Evolutionary conservation across 1,284 basidiomycete species (phyloP).

Genomic region (Ustilago bromivora): DNA sequence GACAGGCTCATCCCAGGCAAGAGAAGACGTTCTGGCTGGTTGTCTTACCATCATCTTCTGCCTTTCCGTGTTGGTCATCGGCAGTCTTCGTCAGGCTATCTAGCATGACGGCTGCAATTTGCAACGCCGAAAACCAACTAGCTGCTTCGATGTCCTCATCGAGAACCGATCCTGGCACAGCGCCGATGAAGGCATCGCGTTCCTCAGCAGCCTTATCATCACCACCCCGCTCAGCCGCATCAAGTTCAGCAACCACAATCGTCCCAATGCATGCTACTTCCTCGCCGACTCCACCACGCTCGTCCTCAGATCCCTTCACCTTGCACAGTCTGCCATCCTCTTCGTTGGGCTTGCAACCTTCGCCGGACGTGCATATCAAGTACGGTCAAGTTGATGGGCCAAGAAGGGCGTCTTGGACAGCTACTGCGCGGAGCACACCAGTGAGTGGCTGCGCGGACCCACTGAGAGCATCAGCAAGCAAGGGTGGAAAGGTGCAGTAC

Average conservation of each 20-base stretch:
- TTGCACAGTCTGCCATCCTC: not conserved
- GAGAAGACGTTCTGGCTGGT: too few relatives aligned
- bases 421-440: not conserved
- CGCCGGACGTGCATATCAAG: not conserved
- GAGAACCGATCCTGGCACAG: too few relatives aligned
- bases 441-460: not conserved
- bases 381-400: not conserved
- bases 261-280: not conserved
- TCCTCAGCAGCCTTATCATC: not conserved
- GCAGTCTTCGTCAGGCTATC: too few relatives aligned
- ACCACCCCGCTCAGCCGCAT: not conserved
- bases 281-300: not conserved
- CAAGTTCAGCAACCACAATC: not conserved
- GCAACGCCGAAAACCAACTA: too few relatives aligned
- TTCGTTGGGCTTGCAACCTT: not conserved
- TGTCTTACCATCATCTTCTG: too few relatives aligned
- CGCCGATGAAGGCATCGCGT: too few relatives aligned
- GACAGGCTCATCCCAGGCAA: too few relatives aligned
- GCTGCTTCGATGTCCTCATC: too few relatives aligned
- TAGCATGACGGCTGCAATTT: too few relatives aligned
- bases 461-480: not conserved
- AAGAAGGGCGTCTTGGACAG: slow-evolving; percentile 5
- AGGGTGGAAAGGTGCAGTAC: slow-evolving; percentile 7
- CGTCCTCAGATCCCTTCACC: not conserved
- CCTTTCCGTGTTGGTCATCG: too few relatives aligned